A percentile compares a stretch with the other conserved stretches of the same genome.
Evolutionary conservation across 2,329 filamentous ascomycete genomes (phyloP).

Genomic region (Shiraia bambusicola): DNA sequence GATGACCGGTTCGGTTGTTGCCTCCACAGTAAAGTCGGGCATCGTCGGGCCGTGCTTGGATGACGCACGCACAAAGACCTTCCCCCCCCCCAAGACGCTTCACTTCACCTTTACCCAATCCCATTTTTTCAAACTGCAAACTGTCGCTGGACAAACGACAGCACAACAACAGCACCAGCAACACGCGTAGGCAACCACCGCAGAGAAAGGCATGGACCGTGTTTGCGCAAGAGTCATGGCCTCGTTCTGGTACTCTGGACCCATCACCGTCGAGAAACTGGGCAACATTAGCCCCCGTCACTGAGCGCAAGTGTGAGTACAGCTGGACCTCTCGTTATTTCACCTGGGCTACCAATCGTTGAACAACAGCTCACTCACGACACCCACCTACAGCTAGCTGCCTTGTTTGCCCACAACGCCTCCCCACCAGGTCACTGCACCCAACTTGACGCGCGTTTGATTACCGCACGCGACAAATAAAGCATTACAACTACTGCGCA

Average conservation of each 20-base stretch:
- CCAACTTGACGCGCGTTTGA: too few relatives aligned
- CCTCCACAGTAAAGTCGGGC: conserved; percentile 15
- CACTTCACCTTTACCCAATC: conserved; percentile 13
- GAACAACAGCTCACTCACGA: too few relatives aligned
- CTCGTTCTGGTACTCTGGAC: conserved; percentile 24
- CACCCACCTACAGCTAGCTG: too few relatives aligned
- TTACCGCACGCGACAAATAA: too few relatives aligned
- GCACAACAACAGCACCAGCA: neutral
- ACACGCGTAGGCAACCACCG: too few relatives aligned
- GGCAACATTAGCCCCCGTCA: conserved; percentile 22
- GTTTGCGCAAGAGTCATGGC: conserved; percentile 25
- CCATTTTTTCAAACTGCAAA: conserved; percentile 1
- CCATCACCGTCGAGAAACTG: conserved; percentile 26
- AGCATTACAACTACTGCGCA: too few relatives aligned
- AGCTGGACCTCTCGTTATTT: too few relatives aligned
- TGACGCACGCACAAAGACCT: conserved; percentile 1
- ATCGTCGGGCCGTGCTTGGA: conserved; percentile 1
- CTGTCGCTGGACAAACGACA: neutral
- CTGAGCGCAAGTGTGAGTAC: conserved; percentile 18
- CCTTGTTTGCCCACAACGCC: too few relatives aligned
- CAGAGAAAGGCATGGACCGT: conserved; percentile 24
- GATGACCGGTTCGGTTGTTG: too few relatives aligned
- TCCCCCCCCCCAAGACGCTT: conserved; percentile 8
- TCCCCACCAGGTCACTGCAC: too few relatives aligned
- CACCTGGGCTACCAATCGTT: too few relatives aligned